A percentile compares a stretch with the other conserved stretches of the same genome.
Conservation (phyloP, 2,329 filamentous ascomycete species). For the Myriosclerotinia curreyana region DNA sequence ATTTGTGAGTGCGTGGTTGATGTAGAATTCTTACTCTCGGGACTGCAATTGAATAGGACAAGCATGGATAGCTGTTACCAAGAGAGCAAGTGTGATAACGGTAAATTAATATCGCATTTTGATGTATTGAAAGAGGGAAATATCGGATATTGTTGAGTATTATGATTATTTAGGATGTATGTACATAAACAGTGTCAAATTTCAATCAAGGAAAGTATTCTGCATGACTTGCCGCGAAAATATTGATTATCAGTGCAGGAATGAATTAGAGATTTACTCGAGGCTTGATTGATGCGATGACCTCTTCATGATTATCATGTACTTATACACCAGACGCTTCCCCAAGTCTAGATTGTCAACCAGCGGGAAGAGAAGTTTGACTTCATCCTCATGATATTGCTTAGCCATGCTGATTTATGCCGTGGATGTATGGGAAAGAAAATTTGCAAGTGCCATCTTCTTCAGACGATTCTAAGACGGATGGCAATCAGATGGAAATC, state of each 20-base stretch:
- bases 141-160: neutral
- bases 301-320: neutral
- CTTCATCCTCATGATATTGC: neutral
- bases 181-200: neutral
- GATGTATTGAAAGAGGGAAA: neutral
- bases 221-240: neutral
- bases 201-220: conserved; percentile 7
- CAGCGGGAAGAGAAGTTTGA: neutral
- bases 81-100: neutral
- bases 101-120: conserved; percentile 6
- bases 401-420: neutral
- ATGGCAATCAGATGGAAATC: no score
- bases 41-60: neutral
- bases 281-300: neutral
- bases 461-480: neutral
- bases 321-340: neutral
- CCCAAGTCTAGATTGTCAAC: neutral
- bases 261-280: neutral
- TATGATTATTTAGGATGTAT: no score
- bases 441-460: neutral
- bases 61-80: neutral
- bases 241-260: neutral
- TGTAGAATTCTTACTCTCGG: conserved; percentile 1
- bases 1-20: no score
- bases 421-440: neutral